Evolutionary conservation across 257 asterid species (phyloP).

Genomic region (Henckelia pumila): DNA sequence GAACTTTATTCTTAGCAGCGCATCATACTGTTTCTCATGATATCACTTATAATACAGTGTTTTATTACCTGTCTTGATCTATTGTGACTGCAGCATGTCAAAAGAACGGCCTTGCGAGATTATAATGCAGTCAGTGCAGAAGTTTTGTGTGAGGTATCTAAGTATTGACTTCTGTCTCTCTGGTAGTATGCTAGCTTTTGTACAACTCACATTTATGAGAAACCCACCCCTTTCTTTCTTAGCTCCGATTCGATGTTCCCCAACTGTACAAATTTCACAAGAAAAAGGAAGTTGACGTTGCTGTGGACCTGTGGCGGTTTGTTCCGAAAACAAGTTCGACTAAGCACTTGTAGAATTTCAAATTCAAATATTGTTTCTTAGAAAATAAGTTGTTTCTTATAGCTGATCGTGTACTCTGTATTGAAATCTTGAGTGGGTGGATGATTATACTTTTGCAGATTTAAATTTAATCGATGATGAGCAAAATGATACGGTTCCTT

Average conservation of each 20-base stretch:
- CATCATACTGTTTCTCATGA: background rate
- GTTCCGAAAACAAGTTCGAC: slow-evolving; percentile 49
- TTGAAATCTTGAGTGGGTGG: background rate
- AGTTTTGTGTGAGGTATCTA: slow-evolving; percentile 82
- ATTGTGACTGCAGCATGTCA: slow-evolving; percentile 63
- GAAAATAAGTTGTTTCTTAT: no score
- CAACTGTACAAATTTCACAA: slow-evolving; percentile 93
- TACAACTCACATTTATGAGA: background rate
- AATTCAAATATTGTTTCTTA: no score
- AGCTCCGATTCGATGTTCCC: slow-evolving; percentile 91
- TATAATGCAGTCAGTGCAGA: slow-evolving; percentile 76
- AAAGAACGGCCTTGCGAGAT: slow-evolving; percentile 76
- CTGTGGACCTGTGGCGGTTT: slow-evolving; percentile 96
- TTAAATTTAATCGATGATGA: no score
- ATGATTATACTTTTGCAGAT: no score
- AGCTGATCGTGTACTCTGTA: background rate
- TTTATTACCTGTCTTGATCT: slow-evolving; percentile 15
- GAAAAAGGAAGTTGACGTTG: slow-evolving; percentile 92
- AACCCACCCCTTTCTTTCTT: slow-evolving; percentile 21
- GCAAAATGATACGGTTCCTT: background rate
- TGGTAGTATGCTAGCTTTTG: background rate
- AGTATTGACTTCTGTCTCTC: slow-evolving; percentile 1
- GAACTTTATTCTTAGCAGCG: background rate
- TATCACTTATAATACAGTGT: background rate
- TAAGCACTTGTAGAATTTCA: slow-evolving; percentile 22